These are phyloP conservation scores for Cystobasidiaceae sp. DNA, from an alignment of 1,284 basidiomycete genomes.

Conservation along the genomic window DNA sequence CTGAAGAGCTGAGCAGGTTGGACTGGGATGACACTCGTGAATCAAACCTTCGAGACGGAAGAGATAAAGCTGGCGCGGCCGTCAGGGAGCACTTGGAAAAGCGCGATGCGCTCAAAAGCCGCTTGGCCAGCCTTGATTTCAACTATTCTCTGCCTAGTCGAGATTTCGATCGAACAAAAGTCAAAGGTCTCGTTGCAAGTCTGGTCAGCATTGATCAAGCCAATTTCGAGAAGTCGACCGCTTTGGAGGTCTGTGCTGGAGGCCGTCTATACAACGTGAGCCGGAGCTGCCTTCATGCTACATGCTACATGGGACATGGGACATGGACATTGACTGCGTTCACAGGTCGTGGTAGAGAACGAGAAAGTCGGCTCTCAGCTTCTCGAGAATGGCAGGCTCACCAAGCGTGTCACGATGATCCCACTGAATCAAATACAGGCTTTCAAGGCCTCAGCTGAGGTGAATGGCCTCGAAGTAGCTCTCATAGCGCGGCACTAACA, in stretches of 20 bases:
- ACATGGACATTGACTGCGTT: neutral
- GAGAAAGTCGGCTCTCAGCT: conserved; percentile 82
- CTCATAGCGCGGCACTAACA: neutral
- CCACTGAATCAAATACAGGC: conserved; percentile 87
- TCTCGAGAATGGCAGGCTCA: conserved; percentile 73
- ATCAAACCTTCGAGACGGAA: neutral
- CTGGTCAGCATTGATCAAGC: conserved; percentile 68
- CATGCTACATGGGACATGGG: no score
- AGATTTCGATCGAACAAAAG: conserved; percentile 76
- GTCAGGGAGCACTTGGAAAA: conserved; percentile 51
- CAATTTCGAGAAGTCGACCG: conserved; percentile 74
- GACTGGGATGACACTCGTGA: conserved; percentile 47
- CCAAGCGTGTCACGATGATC: conserved; percentile 87
- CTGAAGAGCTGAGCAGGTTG: conserved; percentile 57
- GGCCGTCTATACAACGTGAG: conserved; percentile 75
- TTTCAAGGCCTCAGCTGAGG: conserved; percentile 60
- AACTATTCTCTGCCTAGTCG: conserved; percentile 71
- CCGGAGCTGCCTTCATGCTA: neutral
- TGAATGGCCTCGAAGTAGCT: conserved; percentile 42
- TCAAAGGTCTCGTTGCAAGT: conserved; percentile 89
- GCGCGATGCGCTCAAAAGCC: conserved; percentile 65
- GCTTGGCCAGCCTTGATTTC: conserved; percentile 73
- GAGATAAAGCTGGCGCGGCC: neutral
- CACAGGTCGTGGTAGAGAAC: conserved; percentile 75
- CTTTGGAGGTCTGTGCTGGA: conserved; percentile 89